Percentiles rank a stretch among this genome's conserved stretches.
These are phyloP conservation scores for Lactarius hatsudake DNA, from an alignment of 768 basidiomycete genomes.

Conservation along the genomic window DNA sequence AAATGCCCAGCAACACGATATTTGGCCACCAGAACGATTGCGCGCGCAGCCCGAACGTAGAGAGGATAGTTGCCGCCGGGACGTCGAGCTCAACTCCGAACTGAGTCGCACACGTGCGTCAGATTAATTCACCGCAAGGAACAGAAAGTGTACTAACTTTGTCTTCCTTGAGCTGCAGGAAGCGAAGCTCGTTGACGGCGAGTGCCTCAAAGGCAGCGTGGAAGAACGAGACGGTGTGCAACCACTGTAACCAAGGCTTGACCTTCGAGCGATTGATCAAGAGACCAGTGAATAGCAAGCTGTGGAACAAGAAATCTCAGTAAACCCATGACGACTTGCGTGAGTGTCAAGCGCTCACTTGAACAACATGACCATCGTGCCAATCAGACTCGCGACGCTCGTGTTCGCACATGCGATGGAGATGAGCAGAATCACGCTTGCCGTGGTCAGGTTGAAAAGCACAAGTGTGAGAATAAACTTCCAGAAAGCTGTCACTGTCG, in stretches of 20 bases:
- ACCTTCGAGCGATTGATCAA: constrained; percentile 93
- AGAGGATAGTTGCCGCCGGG: constrained; percentile 92
- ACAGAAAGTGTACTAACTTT: constrained; percentile 52
- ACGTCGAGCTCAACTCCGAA: constrained; percentile 97
- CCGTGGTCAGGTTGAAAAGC: constrained; percentile 94
- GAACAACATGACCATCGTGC: constrained; percentile 95
- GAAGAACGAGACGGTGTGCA: constrained; percentile 94
- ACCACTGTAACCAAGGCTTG: constrained; percentile 67
- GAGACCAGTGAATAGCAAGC: constrained; percentile 91
- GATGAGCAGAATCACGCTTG: constrained; percentile 85
- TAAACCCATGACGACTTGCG: neutral
- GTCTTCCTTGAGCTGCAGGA: constrained; percentile 87
- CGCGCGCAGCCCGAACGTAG: constrained; percentile 87
- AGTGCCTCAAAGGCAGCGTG: constrained; percentile 98
- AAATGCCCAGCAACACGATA: constrained; percentile 77
- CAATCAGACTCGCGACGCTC: constrained; percentile 89
- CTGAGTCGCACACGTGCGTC: constrained; percentile 40
- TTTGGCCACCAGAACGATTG: constrained; percentile 99
- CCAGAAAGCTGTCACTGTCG: constrained; percentile 89
- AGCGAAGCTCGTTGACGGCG: constrained; percentile 95
- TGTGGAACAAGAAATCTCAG: constrained; percentile 34
- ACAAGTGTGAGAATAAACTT: constrained; percentile 97
- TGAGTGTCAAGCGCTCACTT: constrained; percentile 60
- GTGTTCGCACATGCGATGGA: constrained; percentile 86
- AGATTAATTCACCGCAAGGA: neutral